phyloP scores from a whole-genome alignment of 2,329 filamentous ascomycete species.

The Ophiostoma novo-ulmi region DNA sequence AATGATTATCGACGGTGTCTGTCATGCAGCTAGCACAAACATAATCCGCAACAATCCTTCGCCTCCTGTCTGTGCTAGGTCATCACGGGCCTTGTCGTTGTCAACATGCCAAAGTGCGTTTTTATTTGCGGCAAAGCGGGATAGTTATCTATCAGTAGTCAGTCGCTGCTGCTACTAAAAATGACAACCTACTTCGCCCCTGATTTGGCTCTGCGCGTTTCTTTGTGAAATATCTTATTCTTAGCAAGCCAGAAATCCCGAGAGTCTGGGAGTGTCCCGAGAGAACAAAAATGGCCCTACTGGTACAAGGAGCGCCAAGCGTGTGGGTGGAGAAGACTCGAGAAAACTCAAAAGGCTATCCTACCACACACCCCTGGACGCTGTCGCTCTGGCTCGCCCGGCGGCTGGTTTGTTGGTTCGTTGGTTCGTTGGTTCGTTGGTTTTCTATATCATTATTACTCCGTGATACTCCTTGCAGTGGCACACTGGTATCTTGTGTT shows the following conservation, averaged over 20 bases:
- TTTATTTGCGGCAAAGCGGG: background rate
- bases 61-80: background rate
- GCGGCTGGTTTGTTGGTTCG: background rate
- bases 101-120: background rate
- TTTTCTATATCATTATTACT: background rate
- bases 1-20: background rate
- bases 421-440: background rate
- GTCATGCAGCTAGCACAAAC: background rate
- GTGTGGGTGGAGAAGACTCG: constrained; percentile 7
- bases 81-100: background rate
- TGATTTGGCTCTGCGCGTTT: background rate
- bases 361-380: constrained; percentile 8
- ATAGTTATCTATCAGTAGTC: background rate
- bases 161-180: background rate
- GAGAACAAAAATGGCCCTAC: constrained; percentile 4
- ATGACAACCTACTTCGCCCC: background rate
- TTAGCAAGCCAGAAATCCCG: constrained; percentile 15
- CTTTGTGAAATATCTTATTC: constrained; percentile 1
- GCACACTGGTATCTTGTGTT: background rate
- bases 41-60: background rate
- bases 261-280: constrained; percentile 21
- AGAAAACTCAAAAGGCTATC: background rate
- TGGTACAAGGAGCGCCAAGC: constrained; percentile 3
- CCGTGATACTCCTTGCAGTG: background rate
- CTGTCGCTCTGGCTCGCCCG: background rate